phyloP scores from a whole-genome alignment of 176 grass and related monocot genomes.

The Zoysia pacifica region DNA sequence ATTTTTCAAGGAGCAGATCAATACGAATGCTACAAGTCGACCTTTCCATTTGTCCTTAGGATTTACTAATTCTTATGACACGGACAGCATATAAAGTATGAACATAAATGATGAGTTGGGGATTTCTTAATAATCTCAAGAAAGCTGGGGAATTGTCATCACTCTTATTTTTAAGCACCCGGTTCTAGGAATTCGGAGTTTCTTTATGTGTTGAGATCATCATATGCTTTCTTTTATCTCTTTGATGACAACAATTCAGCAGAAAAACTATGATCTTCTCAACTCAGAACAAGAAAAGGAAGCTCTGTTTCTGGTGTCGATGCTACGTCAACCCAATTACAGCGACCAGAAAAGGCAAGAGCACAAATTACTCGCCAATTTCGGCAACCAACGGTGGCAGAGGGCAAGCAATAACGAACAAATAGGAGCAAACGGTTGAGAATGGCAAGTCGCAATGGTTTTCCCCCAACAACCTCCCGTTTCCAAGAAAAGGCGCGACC shows the following conservation, averaged over 20 bases:
- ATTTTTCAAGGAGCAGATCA: slow-evolving; percentile 1
- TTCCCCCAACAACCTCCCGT: slow-evolving; percentile 6
- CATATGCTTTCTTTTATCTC: slow-evolving; percentile 19
- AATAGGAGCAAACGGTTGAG: background rate
- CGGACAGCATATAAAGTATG: slow-evolving; percentile 40
- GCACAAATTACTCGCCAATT: slow-evolving; percentile 13
- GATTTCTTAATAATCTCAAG: slow-evolving; percentile 11
- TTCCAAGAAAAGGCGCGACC: slow-evolving; percentile 9
- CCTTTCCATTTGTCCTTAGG: slow-evolving; percentile 26
- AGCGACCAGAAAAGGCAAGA: slow-evolving; percentile 12
- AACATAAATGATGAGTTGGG: slow-evolving; percentile 23
- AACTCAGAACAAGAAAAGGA: slow-evolving; percentile 6
- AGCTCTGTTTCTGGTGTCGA: background rate
- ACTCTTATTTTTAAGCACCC: slow-evolving; percentile 21
- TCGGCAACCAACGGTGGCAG: slow-evolving; percentile 17
- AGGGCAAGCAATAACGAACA: slow-evolving; percentile 7
- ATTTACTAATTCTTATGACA: slow-evolving; percentile 36
- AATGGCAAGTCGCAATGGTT: slow-evolving; percentile 4
- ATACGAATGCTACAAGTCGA: slow-evolving; percentile 36
- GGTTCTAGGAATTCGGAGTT: slow-evolving; percentile 28
- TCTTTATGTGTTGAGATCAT: slow-evolving; percentile 40
- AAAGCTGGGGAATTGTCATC: slow-evolving; percentile 33
- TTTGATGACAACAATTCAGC: slow-evolving; percentile 14
- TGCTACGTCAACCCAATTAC: slow-evolving; percentile 23
- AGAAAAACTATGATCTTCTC: background rate